phyloP scores from a whole-genome alignment of 768 basidiomycete genomes.

The Kwoniella shandongensis region DNA sequence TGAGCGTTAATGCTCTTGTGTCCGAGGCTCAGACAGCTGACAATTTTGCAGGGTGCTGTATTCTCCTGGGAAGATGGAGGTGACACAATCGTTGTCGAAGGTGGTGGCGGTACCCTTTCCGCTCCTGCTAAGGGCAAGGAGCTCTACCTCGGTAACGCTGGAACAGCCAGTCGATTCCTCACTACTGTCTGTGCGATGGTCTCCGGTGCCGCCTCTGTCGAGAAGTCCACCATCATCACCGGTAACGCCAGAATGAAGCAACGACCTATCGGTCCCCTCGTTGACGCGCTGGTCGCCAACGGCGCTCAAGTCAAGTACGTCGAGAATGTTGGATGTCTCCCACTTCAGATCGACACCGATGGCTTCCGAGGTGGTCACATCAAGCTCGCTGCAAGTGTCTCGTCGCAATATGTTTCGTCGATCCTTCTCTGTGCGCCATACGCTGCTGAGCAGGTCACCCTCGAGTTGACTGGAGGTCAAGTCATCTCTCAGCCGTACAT shows the following conservation, averaged over 20 bases:
- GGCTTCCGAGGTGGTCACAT: slow-evolving; percentile 81
- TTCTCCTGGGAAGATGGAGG: slow-evolving; percentile 97
- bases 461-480: slow-evolving; percentile 87
- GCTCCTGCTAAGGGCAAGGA: slow-evolving; percentile 77
- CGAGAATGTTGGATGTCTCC: slow-evolving; percentile 77
- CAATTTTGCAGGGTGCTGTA: slow-evolving; percentile 67
- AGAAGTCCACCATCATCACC: slow-evolving; percentile 71
- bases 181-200: slow-evolving; percentile 94
- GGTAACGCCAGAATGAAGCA: slow-evolving; percentile 99
- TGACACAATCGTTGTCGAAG: slow-evolving; percentile 87
- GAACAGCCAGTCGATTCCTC: slow-evolving; percentile 95
- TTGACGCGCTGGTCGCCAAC: slow-evolving; percentile 80
- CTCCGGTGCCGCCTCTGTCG: slow-evolving; percentile 32
- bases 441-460: slow-evolving; percentile 73
- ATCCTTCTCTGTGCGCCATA: slow-evolving; percentile 96
- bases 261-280: slow-evolving; percentile 91
- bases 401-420: slow-evolving; percentile 96
- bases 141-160: slow-evolving; percentile 93
- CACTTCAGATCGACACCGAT: slow-evolving; percentile 66
- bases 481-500: slow-evolving; percentile 99
- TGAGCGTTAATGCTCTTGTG: slow-evolving; percentile 45
- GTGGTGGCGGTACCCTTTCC: slow-evolving; percentile 75
- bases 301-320: slow-evolving; percentile 74
- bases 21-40: slow-evolving; percentile 13
- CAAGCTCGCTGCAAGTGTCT: slow-evolving; percentile 87